These are phyloP conservation scores for Ligustrum vulgare DNA, from an alignment of 257 asterid genomes.

Conservation along the genomic window DNA sequence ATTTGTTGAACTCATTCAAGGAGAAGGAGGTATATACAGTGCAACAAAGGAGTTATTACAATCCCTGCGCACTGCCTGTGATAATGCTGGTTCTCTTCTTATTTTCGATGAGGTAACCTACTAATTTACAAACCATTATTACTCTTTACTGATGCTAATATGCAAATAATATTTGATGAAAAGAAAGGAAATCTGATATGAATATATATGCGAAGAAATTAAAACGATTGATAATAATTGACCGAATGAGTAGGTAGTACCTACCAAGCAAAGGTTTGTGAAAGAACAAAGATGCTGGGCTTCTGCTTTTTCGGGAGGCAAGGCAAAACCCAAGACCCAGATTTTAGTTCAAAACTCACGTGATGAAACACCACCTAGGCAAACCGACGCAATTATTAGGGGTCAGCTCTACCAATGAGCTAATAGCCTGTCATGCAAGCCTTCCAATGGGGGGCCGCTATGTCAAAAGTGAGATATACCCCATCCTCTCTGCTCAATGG, in stretches of 20 bases:
- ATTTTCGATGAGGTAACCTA: conserved; percentile 84
- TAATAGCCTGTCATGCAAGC: too few species aligned
- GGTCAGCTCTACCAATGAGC: too few species aligned
- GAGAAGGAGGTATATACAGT: conserved; percentile 96
- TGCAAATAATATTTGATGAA: not conserved
- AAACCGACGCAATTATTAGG: too few species aligned
- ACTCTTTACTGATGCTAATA: not conserved
- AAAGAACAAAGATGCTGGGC: not conserved
- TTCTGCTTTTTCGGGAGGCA: not conserved
- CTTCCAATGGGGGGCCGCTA: too few species aligned
- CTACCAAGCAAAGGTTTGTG: not conserved
- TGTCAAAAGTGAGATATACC: too few species aligned
- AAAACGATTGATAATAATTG: not conserved
- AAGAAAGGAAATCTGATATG: not conserved
- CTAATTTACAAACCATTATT: not conserved
- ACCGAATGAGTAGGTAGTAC: not conserved
- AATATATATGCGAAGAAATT: not conserved
- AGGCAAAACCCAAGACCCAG: not conserved
- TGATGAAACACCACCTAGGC: not conserved
- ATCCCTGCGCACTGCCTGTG: conserved; percentile 75
- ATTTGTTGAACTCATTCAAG: conserved; percentile 92
- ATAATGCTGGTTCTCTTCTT: conserved; percentile 71
- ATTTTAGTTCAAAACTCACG: not conserved
- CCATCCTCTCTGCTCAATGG: too few species aligned
- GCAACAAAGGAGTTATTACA: conserved; percentile 73